Conservation (phyloP, 306 rosid genomes). For the Arachis stenosperma region DNA sequence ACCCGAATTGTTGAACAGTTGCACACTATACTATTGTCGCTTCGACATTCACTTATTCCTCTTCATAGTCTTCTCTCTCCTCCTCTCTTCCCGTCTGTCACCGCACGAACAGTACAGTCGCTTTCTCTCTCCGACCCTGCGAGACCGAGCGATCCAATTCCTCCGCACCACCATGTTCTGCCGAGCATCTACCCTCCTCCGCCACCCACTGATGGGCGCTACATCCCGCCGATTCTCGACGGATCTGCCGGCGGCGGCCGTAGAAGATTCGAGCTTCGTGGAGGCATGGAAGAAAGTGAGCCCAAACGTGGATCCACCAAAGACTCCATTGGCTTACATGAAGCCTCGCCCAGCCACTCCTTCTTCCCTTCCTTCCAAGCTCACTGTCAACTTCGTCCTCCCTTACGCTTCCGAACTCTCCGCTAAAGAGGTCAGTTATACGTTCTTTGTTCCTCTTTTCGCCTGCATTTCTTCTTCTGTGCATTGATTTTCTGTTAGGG, state of each 20-base stretch:
- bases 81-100: neutral
- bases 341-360: conserved; percentile 76
- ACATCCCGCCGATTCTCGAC: conserved; percentile 62
- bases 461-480: neutral
- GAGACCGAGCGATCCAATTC: conserved; percentile 86
- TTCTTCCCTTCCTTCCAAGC: conserved; percentile 73
- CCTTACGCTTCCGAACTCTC: conserved; percentile 86
- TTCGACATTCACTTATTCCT: neutral
- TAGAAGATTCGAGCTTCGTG: conserved; percentile 45
- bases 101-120: neutral
- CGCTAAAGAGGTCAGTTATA: conserved; percentile 70
- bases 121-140: conserved; percentile 81
- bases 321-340: conserved; percentile 73
- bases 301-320: conserved; percentile 78
- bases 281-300: conserved; percentile 76
- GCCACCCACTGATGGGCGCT: conserved; percentile 47
- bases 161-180: conserved; percentile 62
- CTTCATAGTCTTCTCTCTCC: neutral
- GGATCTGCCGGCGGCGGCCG: conserved; percentile 54
- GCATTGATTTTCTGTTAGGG: too few species aligned
- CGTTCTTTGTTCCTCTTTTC: neutral
- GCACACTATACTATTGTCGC: neutral
- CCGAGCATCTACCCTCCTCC: conserved; percentile 60
- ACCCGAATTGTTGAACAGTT: neutral
- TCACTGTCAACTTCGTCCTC: conserved; percentile 91